Evolutionary conservation across 768 basidiomycete species (phyloP), one percentile per base, ranked within the genome.

Genomic region (Leccinum rimulosum): DNA sequence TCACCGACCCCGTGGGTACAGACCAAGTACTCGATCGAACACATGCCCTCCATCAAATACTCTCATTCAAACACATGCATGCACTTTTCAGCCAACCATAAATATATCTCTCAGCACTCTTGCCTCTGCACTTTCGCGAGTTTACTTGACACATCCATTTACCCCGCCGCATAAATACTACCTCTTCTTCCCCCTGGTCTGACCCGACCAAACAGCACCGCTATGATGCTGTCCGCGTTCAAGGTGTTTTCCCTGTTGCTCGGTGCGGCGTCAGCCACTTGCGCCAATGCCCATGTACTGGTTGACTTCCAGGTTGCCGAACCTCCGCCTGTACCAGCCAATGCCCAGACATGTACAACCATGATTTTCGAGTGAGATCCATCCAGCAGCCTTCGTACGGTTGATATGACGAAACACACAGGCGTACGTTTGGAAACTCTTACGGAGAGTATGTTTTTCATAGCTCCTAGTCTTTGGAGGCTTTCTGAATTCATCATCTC

Each of bases 221-320:
- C 35, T 22, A 40, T 55, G 27, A 72, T 60, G 76, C 76, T 66
- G 47, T 61, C 55, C 11, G 50, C 31, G 22, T 38, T 60, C 59
- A 57, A 52, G 33, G 56, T 52, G 33, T 58, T 67, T 36, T 56
- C 54, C 40, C 47, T 59, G 47, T 50, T 69, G 31, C 52, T 67
- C 17, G 56, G 53, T 8, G 50, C 60, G 17, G 48, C 61, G 14
- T 52, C 66, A 5, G 58, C 52, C 11, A 15, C 55, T 47, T 56
- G 61, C 3, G 61, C 63, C 22, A 52, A 52, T 22, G 68, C 75
- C 7, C 69, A 73, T 25, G 70, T 66, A 12, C 71, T 81, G n/a
- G 77, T 80, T 43, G 76, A 84, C 68, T 91, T 91, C 68, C 88
- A 90, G 69, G 87, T 91, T 55, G 77, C 85, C 10, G 84, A 91